Evolutionary conservation across 495 filamentous ascomycete genomes (phyloP), one percentile per base, ranked within the genome.

Genomic region (Hypomontagnella submonticulosa): DNA sequence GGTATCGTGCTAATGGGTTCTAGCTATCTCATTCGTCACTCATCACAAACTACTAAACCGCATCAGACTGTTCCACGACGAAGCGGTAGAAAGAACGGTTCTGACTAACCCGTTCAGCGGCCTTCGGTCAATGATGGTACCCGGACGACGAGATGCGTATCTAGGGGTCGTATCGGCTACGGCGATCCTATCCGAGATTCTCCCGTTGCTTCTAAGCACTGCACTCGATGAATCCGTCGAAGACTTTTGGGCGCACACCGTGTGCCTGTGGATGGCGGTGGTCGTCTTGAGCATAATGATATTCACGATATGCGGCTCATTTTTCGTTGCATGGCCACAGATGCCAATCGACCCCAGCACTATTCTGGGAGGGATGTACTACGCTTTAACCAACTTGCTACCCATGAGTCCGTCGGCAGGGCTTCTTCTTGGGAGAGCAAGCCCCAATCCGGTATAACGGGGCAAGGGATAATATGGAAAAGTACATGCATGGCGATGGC

Each of bases 261-360:
- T 72, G 4, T 73, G 60, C 19, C 61, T 69, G 12, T 75, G 69
- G 52, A 53, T 76, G 37, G 56, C 62, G 4, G 51, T 75, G 13
- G 53, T 57, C 15, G 20, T 74, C 42, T 20, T 77, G 41, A 57
- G 46, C 8, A 62, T 66, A 8, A 73, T 76, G 74, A 69, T 74
- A 8, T 43, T 74, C 3, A 64, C 67, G 10, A 49, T 77, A 7
- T 63, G 51, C 4, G 58, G 36, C 19, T 75, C 69, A 4, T 69
- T 76, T 48, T 69, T 73, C 30, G 53, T 73, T 6, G n/a, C 44
- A 9, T 75, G 75, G 73, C 71, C 75, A 4, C 48, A 67, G 32
- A 61, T 75, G 55, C 73, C 73, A 1, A 60, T 73, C 9, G 75
- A 77, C 49, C 74, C 76, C 4, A 69, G 70, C 41, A 76, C 70